Conservation (phyloP, 2,329 filamentous ascomycete species). For the Dichotomopilus funicola region DNA sequence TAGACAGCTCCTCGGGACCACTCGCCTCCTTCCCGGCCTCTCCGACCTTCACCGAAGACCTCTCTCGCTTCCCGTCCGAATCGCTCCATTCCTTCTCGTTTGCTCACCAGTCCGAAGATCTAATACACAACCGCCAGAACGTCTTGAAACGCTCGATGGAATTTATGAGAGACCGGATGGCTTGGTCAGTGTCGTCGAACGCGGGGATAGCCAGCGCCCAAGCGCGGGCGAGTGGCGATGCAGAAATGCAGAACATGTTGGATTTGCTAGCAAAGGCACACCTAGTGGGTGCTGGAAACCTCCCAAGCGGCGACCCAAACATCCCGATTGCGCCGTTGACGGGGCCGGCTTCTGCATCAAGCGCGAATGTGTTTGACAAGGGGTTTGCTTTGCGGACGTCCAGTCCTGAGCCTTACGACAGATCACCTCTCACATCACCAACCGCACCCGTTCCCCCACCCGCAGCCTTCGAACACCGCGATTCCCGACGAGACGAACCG, state of each 20-base stretch:
- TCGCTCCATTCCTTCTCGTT: conserved; percentile 98
- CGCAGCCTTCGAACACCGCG: neutral
- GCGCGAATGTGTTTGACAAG: conserved; percentile 77
- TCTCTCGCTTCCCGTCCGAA: conserved; percentile 87
- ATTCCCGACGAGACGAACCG: neutral
- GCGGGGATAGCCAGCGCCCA: conserved; percentile 76
- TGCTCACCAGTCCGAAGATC: conserved; percentile 88
- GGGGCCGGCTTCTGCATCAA: conserved; percentile 67
- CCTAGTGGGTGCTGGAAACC: conserved; percentile 62
- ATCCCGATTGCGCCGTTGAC: conserved; percentile 60
- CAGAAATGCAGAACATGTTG: conserved; percentile 84
- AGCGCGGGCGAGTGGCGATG: conserved; percentile 72
- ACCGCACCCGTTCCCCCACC: conserved; percentile 16
- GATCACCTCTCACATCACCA: conserved; percentile 32
- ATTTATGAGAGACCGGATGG: conserved; percentile 89
- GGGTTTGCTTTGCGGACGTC: conserved; percentile 58
- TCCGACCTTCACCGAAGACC: conserved; percentile 77
- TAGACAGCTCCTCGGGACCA: conserved; percentile 41
- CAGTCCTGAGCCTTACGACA: conserved; percentile 42
- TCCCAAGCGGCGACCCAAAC: conserved; percentile 42
- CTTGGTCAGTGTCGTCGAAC: conserved; percentile 65
- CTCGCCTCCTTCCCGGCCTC: conserved; percentile 60
- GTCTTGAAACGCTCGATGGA: conserved; percentile 89
- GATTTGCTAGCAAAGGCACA: conserved; percentile 79
- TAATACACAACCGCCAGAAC: conserved; percentile 85